Evolutionary conservation across 768 basidiomycete genomes (phyloP).

Genomic region (Russula compacta): DNA sequence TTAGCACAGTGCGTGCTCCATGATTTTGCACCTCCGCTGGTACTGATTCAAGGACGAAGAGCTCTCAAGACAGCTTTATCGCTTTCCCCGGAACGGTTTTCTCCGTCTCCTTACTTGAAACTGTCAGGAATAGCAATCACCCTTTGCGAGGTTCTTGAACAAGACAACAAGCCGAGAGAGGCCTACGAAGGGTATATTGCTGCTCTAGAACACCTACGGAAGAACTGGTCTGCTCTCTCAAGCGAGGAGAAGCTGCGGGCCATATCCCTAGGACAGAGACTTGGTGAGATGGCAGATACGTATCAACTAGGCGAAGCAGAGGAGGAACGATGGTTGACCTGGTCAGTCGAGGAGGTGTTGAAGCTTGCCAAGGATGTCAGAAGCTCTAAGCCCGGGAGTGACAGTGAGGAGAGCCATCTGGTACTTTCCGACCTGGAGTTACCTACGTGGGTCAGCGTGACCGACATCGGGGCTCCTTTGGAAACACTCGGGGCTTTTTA

Average conservation of each 20-base stretch:
- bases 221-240: slow-evolving; percentile 22
- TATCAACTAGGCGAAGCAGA: slow-evolving; percentile 30
- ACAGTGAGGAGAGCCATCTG: slow-evolving; percentile 15
- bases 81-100: slow-evolving; percentile 32
- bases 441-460: slow-evolving; percentile 49
- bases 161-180: slow-evolving; percentile 25
- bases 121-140: slow-evolving; percentile 56
- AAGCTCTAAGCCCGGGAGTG: background rate
- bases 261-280: slow-evolving; percentile 37
- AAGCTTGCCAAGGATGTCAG: slow-evolving; percentile 30
- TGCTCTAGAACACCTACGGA: slow-evolving; percentile 25
- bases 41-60: slow-evolving; percentile 25
- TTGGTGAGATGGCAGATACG: slow-evolving; percentile 34
- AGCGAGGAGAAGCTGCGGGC: slow-evolving; percentile 35
- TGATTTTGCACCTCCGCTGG: background rate
- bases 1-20: slow-evolving; percentile 40
- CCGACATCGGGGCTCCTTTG: slow-evolving; percentile 58
- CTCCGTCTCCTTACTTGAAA: slow-evolving; percentile 50
- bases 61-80: slow-evolving; percentile 47
- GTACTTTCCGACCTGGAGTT: slow-evolving; percentile 40
- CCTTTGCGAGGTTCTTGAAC: slow-evolving; percentile 49
- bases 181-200: slow-evolving; percentile 24
- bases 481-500: slow-evolving; percentile 60
- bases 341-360: slow-evolving; percentile 37
- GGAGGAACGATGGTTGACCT: slow-evolving; percentile 36